phyloP scores from a whole-genome alignment of 495 filamentous ascomycete genomes.

The Melanomma pulvis-pyrius region DNA sequence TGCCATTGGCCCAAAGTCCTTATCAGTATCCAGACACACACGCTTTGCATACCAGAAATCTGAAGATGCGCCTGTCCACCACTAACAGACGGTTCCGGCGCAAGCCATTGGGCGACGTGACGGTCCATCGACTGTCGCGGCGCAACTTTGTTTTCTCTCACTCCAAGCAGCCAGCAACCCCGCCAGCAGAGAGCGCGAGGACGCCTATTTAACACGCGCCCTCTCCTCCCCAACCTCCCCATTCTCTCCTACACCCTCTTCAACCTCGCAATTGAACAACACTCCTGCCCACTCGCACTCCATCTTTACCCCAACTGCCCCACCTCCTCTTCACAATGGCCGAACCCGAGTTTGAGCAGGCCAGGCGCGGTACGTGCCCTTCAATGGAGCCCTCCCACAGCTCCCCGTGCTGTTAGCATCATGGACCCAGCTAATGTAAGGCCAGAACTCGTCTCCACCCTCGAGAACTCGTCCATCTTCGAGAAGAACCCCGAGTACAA shows the following conservation, averaged over 20 bases:
- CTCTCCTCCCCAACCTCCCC: neutral
- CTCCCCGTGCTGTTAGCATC: neutral
- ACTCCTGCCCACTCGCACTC: neutral
- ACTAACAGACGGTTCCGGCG: slow-evolving; percentile 1
- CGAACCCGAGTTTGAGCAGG: slow-evolving; percentile 99
- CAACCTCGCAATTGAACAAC: neutral
- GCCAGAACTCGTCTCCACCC: slow-evolving; percentile 86
- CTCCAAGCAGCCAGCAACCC: slow-evolving; percentile 1
- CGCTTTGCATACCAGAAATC: slow-evolving; percentile 31
- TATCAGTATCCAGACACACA: slow-evolving; percentile 33
- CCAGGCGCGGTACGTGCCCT: slow-evolving; percentile 76
- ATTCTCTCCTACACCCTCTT: neutral
- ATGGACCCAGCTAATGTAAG: neutral
- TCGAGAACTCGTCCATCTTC: slow-evolving; percentile 93
- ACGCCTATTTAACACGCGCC: slow-evolving; percentile 20
- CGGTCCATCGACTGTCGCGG: slow-evolving; percentile 13
- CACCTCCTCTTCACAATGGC: slow-evolving; percentile 22
- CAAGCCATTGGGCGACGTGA: slow-evolving; percentile 8
- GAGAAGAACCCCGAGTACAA: slow-evolving; percentile 90
- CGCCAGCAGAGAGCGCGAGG: slow-evolving; percentile 1
- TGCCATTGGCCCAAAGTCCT: slow-evolving; percentile 23
- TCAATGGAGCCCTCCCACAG: neutral
- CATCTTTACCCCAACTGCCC: slow-evolving; percentile 1
- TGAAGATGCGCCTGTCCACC: slow-evolving; percentile 8
- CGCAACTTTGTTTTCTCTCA: slow-evolving; percentile 21